phyloP scores from a whole-genome alignment of 2,329 filamentous ascomycete species.

The Colletotrichum gloeosporioides region DNA sequence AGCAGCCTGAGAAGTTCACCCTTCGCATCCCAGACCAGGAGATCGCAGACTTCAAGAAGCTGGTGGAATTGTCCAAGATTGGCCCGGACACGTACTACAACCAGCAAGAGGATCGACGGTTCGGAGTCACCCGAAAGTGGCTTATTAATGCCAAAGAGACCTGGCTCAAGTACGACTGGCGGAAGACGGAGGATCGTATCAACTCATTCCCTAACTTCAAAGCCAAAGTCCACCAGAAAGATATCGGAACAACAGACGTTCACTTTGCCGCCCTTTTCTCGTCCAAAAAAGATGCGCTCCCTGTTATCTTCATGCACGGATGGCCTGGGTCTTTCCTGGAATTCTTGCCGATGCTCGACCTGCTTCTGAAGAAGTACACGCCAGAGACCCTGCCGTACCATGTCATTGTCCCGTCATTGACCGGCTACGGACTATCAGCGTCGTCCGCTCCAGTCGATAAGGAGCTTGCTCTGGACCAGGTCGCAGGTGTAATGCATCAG shows the following conservation, averaged over 20 bases:
- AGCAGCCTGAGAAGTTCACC: conserved; percentile 37
- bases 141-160: conserved; percentile 41
- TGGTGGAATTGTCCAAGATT: conserved; percentile 52
- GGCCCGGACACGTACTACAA: conserved; percentile 56
- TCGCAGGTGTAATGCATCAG: conserved; percentile 50
- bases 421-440: conserved; percentile 52
- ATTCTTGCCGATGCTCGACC: conserved; percentile 55
- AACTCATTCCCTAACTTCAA: conserved; percentile 57
- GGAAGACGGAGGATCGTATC: conserved; percentile 37
- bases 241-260: conserved; percentile 40
- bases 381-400: conserved; percentile 59
- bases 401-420: conserved; percentile 59
- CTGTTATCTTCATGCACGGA: conserved; percentile 58
- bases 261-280: conserved; percentile 64
- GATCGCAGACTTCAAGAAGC: conserved; percentile 48
- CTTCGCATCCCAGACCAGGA: conserved; percentile 45
- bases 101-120: conserved; percentile 41
- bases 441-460: conserved; percentile 44
- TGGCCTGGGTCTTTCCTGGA: conserved; percentile 62
- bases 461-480: conserved; percentile 25
- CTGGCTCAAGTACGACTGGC: conserved; percentile 57
- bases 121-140: conserved; percentile 53
- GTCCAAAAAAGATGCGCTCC: conserved; percentile 50
- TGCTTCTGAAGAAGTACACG: conserved; percentile 52
- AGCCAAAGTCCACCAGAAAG: conserved; percentile 39